These are phyloP conservation scores for Diaporthe nobilis DNA, from an alignment of 2,329 filamentous ascomycete genomes.

Conservation along the genomic window DNA sequence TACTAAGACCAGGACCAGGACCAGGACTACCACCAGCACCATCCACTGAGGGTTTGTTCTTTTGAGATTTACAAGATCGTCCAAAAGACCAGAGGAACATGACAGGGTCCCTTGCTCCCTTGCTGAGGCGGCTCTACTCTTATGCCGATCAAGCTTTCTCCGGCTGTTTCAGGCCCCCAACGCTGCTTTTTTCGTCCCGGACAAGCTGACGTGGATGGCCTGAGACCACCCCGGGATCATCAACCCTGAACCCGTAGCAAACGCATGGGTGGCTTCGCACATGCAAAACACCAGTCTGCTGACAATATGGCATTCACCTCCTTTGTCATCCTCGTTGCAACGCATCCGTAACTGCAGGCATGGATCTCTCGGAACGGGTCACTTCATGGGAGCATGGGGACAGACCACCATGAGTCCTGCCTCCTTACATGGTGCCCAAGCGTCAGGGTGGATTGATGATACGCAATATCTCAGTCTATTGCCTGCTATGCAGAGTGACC, in stretches of 20 bases:
- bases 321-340: neutral
- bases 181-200: slow-evolving; percentile 8
- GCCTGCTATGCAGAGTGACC: no score
- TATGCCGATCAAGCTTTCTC: slow-evolving; percentile 25
- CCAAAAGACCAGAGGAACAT: neutral
- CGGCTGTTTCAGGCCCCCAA: neutral
- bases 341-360: neutral
- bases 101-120: neutral
- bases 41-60: neutral
- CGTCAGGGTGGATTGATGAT: no score
- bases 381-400: neutral
- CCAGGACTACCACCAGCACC: neutral
- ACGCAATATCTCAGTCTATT: neutral
- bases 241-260: neutral
- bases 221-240: neutral
- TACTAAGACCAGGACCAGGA: no score
- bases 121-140: slow-evolving; percentile 22
- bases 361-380: neutral
- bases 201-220: slow-evolving; percentile 9
- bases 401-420: neutral
- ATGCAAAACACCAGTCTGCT: neutral
- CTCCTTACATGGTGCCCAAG: neutral
- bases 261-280: neutral
- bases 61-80: neutral
- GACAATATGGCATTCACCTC: neutral